These are phyloP conservation scores for Hemileccinum rubropunctum DNA, from an alignment of 768 basidiomycete genomes.

Conservation along the genomic window DNA sequence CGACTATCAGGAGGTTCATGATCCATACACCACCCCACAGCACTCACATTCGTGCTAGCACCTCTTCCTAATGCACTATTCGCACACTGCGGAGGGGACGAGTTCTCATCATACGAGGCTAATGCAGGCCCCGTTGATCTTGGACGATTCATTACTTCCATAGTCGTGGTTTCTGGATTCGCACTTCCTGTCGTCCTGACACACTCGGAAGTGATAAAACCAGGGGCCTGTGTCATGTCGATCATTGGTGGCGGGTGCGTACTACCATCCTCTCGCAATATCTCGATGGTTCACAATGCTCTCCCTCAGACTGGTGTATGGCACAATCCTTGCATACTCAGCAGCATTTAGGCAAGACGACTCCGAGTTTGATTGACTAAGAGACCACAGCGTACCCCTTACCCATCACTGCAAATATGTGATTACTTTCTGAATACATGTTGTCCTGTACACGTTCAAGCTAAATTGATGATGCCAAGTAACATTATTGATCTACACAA, in stretches of 20 bases:
- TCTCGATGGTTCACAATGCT: neutral
- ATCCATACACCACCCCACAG: constrained; percentile 38
- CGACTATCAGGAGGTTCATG: neutral
- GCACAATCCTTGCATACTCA: constrained; percentile 86
- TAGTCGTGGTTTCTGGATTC: constrained; percentile 90
- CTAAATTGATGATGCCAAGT: neutral
- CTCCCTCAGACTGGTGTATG: constrained; percentile 69
- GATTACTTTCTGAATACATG: constrained; percentile 11
- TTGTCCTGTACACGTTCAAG: constrained; percentile 4
- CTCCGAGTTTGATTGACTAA: constrained; percentile 68
- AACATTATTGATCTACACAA: neutral
- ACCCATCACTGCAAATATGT: constrained; percentile 12
- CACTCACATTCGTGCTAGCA: constrained; percentile 91
- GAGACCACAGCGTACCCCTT: neutral
- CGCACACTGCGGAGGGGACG: constrained; percentile 88
- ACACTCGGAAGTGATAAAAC: constrained; percentile 84
- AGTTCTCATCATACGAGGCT: constrained; percentile 78
- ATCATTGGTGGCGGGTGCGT: constrained; percentile 84
- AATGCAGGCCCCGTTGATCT: constrained; percentile 76
- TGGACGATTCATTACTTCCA: constrained; percentile 90
- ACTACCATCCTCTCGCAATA: neutral
- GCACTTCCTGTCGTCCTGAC: constrained; percentile 89
- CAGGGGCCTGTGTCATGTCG: constrained; percentile 89
- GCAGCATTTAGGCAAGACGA: constrained; percentile 79
- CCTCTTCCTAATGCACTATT: constrained; percentile 95